A percentile compares a stretch with the other conserved stretches of the same genome.
phyloP scores from a whole-genome alignment of 768 basidiomycete species.

The Paxillus rubicundulus region DNA sequence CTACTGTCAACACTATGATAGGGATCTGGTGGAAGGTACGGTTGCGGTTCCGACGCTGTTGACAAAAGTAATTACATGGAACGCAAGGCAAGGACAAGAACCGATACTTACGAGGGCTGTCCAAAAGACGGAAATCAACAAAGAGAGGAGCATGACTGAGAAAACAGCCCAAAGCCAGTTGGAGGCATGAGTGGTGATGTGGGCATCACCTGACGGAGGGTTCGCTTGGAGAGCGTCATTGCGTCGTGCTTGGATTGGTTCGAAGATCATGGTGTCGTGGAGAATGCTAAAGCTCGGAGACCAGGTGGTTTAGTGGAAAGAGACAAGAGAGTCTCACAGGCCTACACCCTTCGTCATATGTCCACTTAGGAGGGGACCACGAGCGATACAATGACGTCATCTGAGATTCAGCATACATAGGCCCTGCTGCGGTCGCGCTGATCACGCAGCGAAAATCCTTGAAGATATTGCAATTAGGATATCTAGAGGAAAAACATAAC shows the following conservation, averaged over 20 bases:
- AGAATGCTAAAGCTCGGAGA: not conserved
- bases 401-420: too few relatives aligned
- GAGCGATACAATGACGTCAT: too few relatives aligned
- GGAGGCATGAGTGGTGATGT: slow-evolving; percentile 45
- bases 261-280: slow-evolving; percentile 18
- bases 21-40: slow-evolving; percentile 51
- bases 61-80: not conserved
- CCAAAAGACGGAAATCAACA: slow-evolving; percentile 38
- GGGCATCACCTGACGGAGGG: slow-evolving; percentile 34
- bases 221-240: slow-evolving; percentile 36
- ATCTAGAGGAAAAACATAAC: not conserved
- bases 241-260: slow-evolving; percentile 2
- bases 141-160: slow-evolving; percentile 44
- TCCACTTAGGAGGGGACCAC: too few relatives aligned
- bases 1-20: slow-evolving; percentile 45
- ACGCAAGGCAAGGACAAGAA: not conserved
- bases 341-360: too few relatives aligned
- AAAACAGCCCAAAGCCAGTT: slow-evolving; percentile 58
- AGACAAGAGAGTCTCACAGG: too few relatives aligned
- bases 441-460: too few relatives aligned
- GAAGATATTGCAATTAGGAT: not conserved
- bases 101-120: slow-evolving; percentile 30
- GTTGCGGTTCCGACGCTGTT: slow-evolving; percentile 37
- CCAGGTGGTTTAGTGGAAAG: too few relatives aligned
- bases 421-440: too few relatives aligned